phyloP scores from a whole-genome alignment of 2,329 filamentous ascomycete genomes.

The Aspergillus melleus region DNA sequence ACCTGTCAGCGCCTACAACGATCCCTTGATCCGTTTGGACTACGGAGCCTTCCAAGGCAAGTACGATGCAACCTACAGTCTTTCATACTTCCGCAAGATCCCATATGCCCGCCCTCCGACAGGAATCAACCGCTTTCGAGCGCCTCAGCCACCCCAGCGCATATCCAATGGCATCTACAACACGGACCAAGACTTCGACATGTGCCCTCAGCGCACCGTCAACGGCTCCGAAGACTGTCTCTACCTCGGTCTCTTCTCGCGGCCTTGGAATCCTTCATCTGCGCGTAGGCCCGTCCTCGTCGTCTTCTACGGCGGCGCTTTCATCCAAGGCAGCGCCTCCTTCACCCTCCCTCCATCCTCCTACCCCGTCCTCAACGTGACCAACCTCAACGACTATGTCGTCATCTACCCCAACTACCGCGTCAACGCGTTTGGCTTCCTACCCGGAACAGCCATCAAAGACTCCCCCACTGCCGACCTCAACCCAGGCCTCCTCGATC shows the following conservation, averaged over 20 bases:
- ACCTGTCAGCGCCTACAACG: constrained; percentile 18
- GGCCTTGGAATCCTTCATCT: constrained; percentile 52
- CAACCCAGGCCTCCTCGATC: constrained; percentile 56
- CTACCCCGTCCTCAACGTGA: constrained; percentile 60
- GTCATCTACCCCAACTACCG: constrained; percentile 58
- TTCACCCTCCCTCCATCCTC: constrained; percentile 57
- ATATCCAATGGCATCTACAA: constrained; percentile 55
- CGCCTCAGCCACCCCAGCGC: constrained; percentile 56
- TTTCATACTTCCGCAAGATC: constrained; percentile 61
- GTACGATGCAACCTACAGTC: constrained; percentile 54
- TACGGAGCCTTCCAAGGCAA: constrained; percentile 56
- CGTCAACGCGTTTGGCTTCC: constrained; percentile 58
- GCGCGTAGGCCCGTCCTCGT: constrained; percentile 57
- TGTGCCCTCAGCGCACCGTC: constrained; percentile 60
- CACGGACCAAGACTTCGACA: constrained; percentile 56
- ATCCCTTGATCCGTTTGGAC: constrained; percentile 45
- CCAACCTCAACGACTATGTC: constrained; percentile 51
- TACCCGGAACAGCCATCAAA: constrained; percentile 52
- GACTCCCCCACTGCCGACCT: constrained; percentile 47
- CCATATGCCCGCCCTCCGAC: constrained; percentile 61
- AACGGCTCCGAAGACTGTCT: constrained; percentile 62
- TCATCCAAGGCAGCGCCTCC: constrained; percentile 58
- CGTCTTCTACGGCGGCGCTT: constrained; percentile 62
- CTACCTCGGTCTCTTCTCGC: constrained; percentile 60
- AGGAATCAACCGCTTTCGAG: constrained; percentile 60